Percentiles rank a stretch among this genome's conserved stretches.
These are phyloP conservation scores for Trametes cinnabarina DNA, from an alignment of 768 basidiomycete species.

Conservation along the genomic window DNA sequence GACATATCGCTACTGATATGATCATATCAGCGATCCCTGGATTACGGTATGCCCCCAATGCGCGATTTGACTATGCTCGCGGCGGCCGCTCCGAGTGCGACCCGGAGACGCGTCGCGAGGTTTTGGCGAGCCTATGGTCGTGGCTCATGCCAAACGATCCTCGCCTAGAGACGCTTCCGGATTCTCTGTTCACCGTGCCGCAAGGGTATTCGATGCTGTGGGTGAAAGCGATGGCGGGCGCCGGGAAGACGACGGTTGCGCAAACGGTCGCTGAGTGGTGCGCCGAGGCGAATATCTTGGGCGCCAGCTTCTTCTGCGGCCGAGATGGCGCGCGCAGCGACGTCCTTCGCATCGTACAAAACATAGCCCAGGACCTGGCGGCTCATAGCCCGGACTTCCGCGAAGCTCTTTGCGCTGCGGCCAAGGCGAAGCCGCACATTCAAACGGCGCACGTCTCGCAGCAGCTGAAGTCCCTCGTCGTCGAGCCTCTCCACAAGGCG, in stretches of 20 bases:
- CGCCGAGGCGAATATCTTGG: not conserved
- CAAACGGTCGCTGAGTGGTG: conserved; percentile 1
- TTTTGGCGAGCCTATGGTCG: not conserved
- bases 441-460: not conserved
- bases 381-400: not conserved
- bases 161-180: not conserved
- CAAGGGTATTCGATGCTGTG: conserved; percentile 1
- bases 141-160: not conserved
- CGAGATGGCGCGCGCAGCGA: conserved; percentile 9
- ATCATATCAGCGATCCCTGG: not conserved
- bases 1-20: no score
- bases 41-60: not conserved
- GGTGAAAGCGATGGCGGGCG: conserved; percentile 15
- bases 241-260: conserved; percentile 16
- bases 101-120: not conserved
- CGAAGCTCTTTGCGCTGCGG: not conserved
- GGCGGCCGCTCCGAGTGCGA: not conserved
- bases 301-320: conserved; percentile 19
- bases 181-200: not conserved
- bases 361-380: conserved; percentile 15
- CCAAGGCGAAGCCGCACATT: not conserved
- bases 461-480: conserved; percentile 12
- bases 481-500: conserved; percentile 1
- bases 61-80: not conserved
- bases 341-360: conserved; percentile 8